Base-by-base conservation (phyloP, 768 basidiomycete species). In the Omphalotus guepiniiformis region DNA sequence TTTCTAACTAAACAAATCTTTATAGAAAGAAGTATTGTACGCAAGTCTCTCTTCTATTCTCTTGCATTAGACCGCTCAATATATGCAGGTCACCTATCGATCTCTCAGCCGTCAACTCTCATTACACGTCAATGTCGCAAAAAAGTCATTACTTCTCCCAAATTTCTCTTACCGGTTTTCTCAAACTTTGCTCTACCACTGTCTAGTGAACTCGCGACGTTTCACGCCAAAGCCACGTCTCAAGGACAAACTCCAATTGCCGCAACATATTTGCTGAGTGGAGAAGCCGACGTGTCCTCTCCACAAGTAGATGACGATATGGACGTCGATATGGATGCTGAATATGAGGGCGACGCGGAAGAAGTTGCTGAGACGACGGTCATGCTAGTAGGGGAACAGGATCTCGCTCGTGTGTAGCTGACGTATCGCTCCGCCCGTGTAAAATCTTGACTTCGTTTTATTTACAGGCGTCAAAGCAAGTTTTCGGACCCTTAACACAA, bases 41-140 rank as follows among this genome's bases (percentile, higher is more conserved):
- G n/a, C n/a, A 47, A 35, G 68, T 57, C 23, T 51, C 41, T 12
- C 2, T 22, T 16, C 21, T 46, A 39, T 13, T 18, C 36, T 15
- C n/a, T 13, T 8, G 18, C 6, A 18, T 11, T 36, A 25, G 16
- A 7, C 16, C 21, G 1, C 2, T 7, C 22, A 38, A 6, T 26
- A 12, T 16, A 34, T n/a, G 1, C 50, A 91, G 88, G 85, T 92
- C 49, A 92, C 89, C 4, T 92, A 79, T 62, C 77, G 88, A 29
- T 82, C 79, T 4, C 71, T 92, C 40, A 90, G 89, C 56, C 76
- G 86, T 53, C 78, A 77, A 32, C 72, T 88, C 36, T 71, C 72
- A 0, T 72, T 91, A 44, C 83, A 90, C 56, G 87, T 90, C 57
- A 87, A 89, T 62, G 66, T 66, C 29, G 88, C 89, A 16, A 92